Evolutionary conservation across 2,329 filamentous ascomycete species (phyloP).

Genomic region (Venturia nashicola): DNA sequence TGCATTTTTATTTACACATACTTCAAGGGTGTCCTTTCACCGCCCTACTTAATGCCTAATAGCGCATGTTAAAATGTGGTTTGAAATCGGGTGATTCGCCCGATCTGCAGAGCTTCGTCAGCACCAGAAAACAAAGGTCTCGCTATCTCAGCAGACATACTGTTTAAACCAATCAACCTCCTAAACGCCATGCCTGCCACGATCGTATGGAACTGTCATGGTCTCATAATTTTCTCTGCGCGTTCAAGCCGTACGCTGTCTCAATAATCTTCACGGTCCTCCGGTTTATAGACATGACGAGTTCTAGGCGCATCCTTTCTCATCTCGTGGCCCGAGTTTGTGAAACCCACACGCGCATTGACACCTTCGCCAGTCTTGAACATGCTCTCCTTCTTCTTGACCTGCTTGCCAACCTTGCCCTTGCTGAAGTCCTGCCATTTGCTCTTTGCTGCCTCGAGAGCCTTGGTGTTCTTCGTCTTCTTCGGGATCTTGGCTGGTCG

Average conservation of each 20-base stretch:
- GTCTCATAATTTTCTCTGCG: neutral
- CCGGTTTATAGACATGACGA: constrained; percentile 74
- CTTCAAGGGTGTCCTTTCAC: neutral
- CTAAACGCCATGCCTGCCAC: neutral
- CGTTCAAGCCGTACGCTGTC: constrained; percentile 38
- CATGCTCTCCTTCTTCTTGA: constrained; percentile 95
- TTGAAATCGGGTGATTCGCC: neutral
- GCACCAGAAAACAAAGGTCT: neutral
- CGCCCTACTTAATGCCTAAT: neutral
- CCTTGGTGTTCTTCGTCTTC: constrained; percentile 78
- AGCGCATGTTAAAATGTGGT: neutral
- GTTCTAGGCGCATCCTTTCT: constrained; percentile 75
- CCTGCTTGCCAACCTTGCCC: constrained; percentile 36
- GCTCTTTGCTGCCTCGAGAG: constrained; percentile 78
- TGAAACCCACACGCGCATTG: constrained; percentile 87
- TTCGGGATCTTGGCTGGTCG: constrained; percentile 58
- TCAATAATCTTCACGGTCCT: constrained; percentile 26
- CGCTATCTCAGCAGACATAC: neutral
- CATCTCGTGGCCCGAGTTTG: constrained; percentile 90
- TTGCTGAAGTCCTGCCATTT: constrained; percentile 95
- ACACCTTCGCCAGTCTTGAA: constrained; percentile 84
- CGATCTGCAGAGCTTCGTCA: neutral
- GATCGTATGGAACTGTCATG: neutral
- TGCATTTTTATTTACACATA: neutral
- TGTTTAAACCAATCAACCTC: neutral